Conservation (phyloP, 2,329 filamentous ascomycete genomes). For the Nannizzia gypsea region DNA sequence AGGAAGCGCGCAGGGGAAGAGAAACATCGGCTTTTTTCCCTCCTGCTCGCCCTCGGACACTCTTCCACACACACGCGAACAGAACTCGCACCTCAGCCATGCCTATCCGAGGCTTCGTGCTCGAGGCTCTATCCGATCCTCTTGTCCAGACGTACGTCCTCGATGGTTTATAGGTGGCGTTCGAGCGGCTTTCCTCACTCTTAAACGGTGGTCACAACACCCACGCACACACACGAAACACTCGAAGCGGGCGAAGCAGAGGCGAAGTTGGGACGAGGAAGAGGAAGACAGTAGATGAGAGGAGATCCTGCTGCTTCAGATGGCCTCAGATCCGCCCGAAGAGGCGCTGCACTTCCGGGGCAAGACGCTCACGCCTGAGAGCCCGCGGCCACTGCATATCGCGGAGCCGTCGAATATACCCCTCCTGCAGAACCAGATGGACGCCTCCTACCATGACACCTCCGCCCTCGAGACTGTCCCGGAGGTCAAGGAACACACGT, state of each 20-base stretch:
- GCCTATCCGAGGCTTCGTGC: background rate
- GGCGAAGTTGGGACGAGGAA: background rate
- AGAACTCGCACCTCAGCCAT: background rate
- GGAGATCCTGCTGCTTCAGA: slow-evolving; percentile 26
- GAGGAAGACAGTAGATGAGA: background rate
- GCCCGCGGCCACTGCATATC: slow-evolving; percentile 57
- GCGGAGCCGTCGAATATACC: slow-evolving; percentile 58
- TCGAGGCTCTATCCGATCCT: background rate
- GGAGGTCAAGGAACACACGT: slow-evolving; percentile 15
- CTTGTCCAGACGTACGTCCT: background rate
- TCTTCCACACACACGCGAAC: background rate
- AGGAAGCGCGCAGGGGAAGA: background rate
- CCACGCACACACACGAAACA: no score
- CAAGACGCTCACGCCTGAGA: slow-evolving; percentile 56
- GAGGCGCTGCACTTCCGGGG: slow-evolving; percentile 49
- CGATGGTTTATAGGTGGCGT: background rate
- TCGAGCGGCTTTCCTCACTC: background rate
- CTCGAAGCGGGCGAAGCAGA: no score
- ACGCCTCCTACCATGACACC: slow-evolving; percentile 58
- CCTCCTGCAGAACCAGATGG: slow-evolving; percentile 59
- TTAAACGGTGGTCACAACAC: background rate
- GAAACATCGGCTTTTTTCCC: background rate
- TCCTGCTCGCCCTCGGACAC: background rate
- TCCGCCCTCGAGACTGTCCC: slow-evolving; percentile 43
- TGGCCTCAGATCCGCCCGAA: slow-evolving; percentile 42